Percentiles rank a stretch among this genome's conserved stretches.
phyloP scores from a whole-genome alignment of 768 basidiomycete species.

The Porpolomopsis calyptriformis region DNA sequence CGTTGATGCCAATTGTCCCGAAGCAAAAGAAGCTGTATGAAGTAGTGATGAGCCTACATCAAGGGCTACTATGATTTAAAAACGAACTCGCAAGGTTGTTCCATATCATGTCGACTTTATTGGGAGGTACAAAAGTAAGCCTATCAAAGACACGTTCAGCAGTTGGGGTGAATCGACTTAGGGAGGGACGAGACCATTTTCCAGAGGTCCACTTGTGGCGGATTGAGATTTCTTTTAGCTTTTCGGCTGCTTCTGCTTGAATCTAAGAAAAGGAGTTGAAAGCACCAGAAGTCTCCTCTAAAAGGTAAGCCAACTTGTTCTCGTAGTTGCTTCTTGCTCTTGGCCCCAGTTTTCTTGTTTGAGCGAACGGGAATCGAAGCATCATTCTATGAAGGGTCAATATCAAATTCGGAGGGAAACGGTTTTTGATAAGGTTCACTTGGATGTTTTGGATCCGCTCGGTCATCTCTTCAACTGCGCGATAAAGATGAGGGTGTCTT shows the following conservation, averaged over 20 bases:
- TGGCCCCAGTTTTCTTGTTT: conserved; percentile 61
- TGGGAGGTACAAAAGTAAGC: conserved; percentile 53
- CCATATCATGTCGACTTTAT: conserved; percentile 60
- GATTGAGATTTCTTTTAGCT: conserved; percentile 49
- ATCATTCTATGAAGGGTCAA: conserved; percentile 38
- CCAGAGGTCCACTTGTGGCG: conserved; percentile 45
- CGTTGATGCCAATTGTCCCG: conserved; percentile 53
- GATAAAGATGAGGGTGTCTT: neutral
- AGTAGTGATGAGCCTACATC: conserved; percentile 1
- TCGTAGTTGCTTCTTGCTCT: conserved; percentile 66
- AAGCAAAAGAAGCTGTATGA: conserved; percentile 46
- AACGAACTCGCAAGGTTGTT: conserved; percentile 46
- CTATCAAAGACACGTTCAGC: conserved; percentile 23
- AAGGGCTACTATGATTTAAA: neutral
- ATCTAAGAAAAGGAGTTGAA: conserved; percentile 26
- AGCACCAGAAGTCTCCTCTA: neutral
- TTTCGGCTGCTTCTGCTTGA: conserved; percentile 47
- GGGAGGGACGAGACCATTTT: conserved; percentile 46
- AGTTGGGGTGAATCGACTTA: neutral
- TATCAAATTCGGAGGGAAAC: neutral
- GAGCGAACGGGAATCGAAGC: conserved; percentile 52
- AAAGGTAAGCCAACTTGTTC: conserved; percentile 41
- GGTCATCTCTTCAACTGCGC: conserved; percentile 47
- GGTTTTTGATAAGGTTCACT: conserved; percentile 21
- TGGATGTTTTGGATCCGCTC: conserved; percentile 51